Evolutionary conservation across 208 protist genomes (phyloP).

Genomic region (Leptomonas pyrrhocoris): DNA sequence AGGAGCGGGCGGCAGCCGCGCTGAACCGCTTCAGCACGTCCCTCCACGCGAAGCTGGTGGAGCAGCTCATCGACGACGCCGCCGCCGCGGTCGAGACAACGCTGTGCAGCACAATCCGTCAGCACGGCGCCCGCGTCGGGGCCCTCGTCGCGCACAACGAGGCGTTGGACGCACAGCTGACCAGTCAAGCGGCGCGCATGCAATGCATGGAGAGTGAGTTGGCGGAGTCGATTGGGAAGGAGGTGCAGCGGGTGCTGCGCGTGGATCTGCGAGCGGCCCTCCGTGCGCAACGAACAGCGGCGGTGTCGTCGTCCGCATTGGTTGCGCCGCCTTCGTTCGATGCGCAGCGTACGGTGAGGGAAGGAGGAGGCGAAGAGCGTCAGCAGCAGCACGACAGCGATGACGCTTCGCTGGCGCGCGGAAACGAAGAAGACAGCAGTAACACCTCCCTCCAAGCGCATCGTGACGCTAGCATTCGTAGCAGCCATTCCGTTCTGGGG

Average conservation of each 20-base stretch:
- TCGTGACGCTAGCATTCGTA: background rate
- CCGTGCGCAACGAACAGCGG: background rate
- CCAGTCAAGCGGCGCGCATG: constrained; percentile 18
- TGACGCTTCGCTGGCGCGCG: too few species aligned
- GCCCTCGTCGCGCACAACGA: constrained; percentile 28
- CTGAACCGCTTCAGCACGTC: constrained; percentile 27
- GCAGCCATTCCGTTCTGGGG: background rate
- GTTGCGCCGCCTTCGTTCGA: background rate
- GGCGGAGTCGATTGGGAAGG: constrained; percentile 16
- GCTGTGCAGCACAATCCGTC: constrained; percentile 21
- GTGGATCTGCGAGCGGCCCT: constrained; percentile 23
- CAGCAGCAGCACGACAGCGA: background rate
- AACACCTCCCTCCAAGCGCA: too few species aligned
- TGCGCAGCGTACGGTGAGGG: background rate
- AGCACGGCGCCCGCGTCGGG: constrained; percentile 21
- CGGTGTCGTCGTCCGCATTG: background rate
- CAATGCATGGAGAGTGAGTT: constrained; percentile 2
- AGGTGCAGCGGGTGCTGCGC: constrained; percentile 29
- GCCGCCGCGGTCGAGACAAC: constrained; percentile 23
- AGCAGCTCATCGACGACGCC: constrained; percentile 37
- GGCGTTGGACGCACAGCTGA: constrained; percentile 15
- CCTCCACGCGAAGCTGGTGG: constrained; percentile 35
- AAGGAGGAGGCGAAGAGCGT: background rate
- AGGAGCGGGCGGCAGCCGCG: constrained; percentile 26
- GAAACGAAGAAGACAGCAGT: too few species aligned